Percentiles rank a stretch among this genome's conserved stretches.
These are phyloP conservation scores for Vitis hybrid DNA, from an alignment of 177 flowering plant genomes.

Conservation along the genomic window DNA sequence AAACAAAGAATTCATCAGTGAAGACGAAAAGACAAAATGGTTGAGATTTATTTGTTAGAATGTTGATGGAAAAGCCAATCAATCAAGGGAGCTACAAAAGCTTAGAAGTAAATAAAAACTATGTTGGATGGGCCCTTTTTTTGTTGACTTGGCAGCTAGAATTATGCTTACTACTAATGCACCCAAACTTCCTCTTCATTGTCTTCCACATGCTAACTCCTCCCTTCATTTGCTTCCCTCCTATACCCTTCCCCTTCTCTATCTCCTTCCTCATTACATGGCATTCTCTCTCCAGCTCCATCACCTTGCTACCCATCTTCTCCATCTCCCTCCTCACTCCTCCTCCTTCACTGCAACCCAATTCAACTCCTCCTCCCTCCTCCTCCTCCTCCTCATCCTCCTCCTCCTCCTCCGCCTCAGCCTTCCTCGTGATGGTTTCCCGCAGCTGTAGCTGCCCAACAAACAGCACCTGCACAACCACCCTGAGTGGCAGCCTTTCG, in stretches of 20 bases:
- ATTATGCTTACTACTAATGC: constrained; percentile 38
- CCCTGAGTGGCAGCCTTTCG: constrained; percentile 55
- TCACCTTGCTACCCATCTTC: constrained; percentile 47
- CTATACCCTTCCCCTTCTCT: constrained; percentile 14
- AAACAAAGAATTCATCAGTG: no score
- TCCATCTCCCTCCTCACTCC: constrained; percentile 38
- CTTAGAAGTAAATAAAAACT: no score
- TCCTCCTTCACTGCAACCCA: constrained; percentile 13
- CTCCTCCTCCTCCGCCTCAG: constrained; percentile 15
- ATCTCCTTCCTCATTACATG: constrained; percentile 48
- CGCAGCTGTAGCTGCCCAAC: constrained; percentile 55
- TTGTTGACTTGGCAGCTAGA: constrained; percentile 45
- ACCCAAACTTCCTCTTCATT: constrained; percentile 77
- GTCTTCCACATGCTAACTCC: constrained; percentile 50
- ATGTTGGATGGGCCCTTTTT: constrained; percentile 53
- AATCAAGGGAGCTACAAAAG: no score
- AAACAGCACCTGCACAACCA: constrained; percentile 63
- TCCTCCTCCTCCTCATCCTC: constrained; percentile 13
- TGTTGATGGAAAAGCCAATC: no score
- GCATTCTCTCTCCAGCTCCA: constrained; percentile 59
- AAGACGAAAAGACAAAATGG: no score
- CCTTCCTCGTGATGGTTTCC: constrained; percentile 31
- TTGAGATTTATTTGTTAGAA: no score
- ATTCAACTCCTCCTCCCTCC: constrained; percentile 10
- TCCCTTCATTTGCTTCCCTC: constrained; percentile 16